These are phyloP conservation scores for Phialocephala sp. DNA, from an alignment of 2,329 filamentous ascomycete species.

Conservation along the genomic window DNA sequence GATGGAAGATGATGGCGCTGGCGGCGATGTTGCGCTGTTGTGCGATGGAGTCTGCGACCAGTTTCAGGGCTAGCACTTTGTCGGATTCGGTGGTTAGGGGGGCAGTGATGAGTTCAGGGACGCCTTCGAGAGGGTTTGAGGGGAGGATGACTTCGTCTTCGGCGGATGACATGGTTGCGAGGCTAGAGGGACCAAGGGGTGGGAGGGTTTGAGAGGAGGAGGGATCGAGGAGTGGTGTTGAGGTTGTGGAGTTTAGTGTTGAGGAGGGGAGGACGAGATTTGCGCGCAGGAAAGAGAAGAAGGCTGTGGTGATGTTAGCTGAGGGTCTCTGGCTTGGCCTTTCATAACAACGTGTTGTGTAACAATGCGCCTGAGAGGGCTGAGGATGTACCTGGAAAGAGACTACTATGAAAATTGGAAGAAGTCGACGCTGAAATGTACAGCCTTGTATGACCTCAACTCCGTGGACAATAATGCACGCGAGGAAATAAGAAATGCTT, in stretches of 20 bases:
- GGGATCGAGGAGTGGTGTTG: constrained; percentile 68
- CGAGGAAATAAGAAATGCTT: constrained; percentile 12
- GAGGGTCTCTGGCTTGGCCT: background rate
- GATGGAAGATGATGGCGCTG: constrained; percentile 67
- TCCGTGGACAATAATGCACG: background rate
- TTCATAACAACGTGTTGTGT: background rate
- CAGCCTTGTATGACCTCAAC: constrained; percentile 3
- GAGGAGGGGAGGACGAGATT: constrained; percentile 72
- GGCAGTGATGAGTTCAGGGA: constrained; percentile 69
- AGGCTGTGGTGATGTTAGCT: constrained; percentile 59
- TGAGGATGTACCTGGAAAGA: constrained; percentile 10
- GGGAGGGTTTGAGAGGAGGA: constrained; percentile 49
- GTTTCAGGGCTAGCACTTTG: constrained; percentile 69
- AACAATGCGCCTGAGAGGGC: background rate
- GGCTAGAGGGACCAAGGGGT: constrained; percentile 46
- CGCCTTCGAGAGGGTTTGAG: constrained; percentile 50
- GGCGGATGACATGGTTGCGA: constrained; percentile 45
- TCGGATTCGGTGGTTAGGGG: constrained; percentile 60
- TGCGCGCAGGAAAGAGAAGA: constrained; percentile 81
- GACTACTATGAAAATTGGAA: background rate
- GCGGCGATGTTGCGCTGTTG: constrained; percentile 78
- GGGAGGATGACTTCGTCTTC: constrained; percentile 40
- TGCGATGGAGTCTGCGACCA: constrained; percentile 81
- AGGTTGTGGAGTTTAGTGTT: constrained; percentile 59
- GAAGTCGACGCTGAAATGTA: background rate